Evolutionary conservation across 352 stramenopile species (phyloP).

Genomic region (Globisporangium heterothallicum): DNA sequence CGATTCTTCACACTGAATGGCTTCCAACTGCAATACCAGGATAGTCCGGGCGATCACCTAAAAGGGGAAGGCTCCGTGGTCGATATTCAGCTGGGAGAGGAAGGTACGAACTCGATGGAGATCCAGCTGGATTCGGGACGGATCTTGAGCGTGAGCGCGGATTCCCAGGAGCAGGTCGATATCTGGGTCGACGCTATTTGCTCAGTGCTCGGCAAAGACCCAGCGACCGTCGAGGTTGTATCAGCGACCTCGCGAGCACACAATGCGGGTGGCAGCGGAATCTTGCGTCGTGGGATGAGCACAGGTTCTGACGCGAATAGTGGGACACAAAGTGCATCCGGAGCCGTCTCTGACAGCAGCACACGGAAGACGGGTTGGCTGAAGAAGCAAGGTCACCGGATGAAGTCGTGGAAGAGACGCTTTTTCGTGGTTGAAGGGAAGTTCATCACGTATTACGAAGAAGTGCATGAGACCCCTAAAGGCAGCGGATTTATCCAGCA

Average conservation of each 20-base stretch:
- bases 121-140: slow-evolving; percentile 62
- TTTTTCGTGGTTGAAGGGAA: slow-evolving; percentile 68
- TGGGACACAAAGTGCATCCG: neutral
- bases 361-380: slow-evolving; percentile 67
- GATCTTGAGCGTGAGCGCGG: slow-evolving; percentile 55
- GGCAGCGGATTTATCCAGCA: slow-evolving; percentile 50
- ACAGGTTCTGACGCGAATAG: neutral
- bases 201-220: slow-evolving; percentile 41
- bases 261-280: neutral
- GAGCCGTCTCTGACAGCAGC: neutral
- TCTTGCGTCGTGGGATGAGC: slow-evolving; percentile 10
- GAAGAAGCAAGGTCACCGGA: slow-evolving; percentile 65
- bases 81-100: slow-evolving; percentile 47
- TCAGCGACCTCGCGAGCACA: slow-evolving; percentile 1
- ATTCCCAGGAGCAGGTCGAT: slow-evolving; percentile 45
- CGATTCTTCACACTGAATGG: slow-evolving; percentile 72
- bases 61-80: slow-evolving; percentile 59
- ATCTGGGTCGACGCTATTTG: slow-evolving; percentile 64
- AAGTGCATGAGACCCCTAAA: slow-evolving; percentile 45
- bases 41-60: slow-evolving; percentile 50
- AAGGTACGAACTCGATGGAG: slow-evolving; percentile 44
- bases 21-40: slow-evolving; percentile 54
- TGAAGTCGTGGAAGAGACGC: slow-evolving; percentile 71
- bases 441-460: slow-evolving; percentile 55
- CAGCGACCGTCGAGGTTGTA: slow-evolving; percentile 8